Conservation (phyloP, 1,284 basidiomycete genomes). For the Sparassis latifolia region DNA sequence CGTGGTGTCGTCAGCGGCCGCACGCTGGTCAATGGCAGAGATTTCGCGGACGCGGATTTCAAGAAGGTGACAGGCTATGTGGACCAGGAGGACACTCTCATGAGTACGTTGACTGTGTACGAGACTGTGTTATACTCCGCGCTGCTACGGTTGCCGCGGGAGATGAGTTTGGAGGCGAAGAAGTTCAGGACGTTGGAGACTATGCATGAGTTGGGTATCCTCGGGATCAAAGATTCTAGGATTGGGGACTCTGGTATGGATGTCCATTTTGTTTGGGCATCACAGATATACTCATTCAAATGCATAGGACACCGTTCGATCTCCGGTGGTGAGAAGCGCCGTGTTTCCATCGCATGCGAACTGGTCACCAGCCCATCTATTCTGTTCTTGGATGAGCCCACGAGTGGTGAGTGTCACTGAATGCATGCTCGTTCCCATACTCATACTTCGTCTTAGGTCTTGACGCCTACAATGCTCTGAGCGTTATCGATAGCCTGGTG, state of each 20-base stretch:
- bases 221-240: constrained; percentile 84
- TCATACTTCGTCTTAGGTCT: constrained; percentile 47
- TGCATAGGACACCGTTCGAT: constrained; percentile 71
- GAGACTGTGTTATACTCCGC: constrained; percentile 96
- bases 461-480: constrained; percentile 93
- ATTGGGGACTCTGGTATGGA: constrained; percentile 79
- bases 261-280: background rate
- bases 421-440: background rate
- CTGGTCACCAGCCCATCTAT: constrained; percentile 95
- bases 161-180: constrained; percentile 94
- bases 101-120: constrained; percentile 95
- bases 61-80: constrained; percentile 89
- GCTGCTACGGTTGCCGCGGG: constrained; percentile 80
- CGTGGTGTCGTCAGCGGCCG: constrained; percentile 71
- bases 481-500: constrained; percentile 86
- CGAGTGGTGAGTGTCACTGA: constrained; percentile 59
- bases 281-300: constrained; percentile 3
- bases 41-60: constrained; percentile 73
- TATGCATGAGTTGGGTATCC: constrained; percentile 91
- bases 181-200: constrained; percentile 93
- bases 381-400: constrained; percentile 94
- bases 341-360: constrained; percentile 97
- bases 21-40: constrained; percentile 82
- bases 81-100: constrained; percentile 96
- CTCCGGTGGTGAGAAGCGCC: constrained; percentile 92